These are phyloP conservation scores for Citrus maxima DNA, from an alignment of 345 rosid species.

Conservation along the genomic window DNA sequence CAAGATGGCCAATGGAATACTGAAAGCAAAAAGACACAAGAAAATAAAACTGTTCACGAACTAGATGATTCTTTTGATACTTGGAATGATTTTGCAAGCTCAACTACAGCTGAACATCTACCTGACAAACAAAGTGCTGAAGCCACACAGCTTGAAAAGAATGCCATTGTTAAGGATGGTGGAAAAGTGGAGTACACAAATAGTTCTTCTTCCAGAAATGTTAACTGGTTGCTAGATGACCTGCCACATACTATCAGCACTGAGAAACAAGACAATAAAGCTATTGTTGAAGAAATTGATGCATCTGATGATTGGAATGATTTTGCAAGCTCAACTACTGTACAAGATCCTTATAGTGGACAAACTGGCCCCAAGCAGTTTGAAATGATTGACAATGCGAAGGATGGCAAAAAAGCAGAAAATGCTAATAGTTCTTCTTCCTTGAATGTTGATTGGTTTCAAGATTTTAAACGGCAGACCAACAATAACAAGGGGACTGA, in stretches of 20 bases:
- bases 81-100: conserved; percentile 75
- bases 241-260: conserved; percentile 35
- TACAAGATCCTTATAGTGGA: conserved; percentile 31
- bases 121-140: conserved; percentile 2
- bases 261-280: conserved; percentile 21
- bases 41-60: conserved; percentile 25
- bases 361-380: conserved; percentile 24
- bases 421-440: conserved; percentile 10
- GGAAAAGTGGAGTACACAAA: conserved; percentile 5
- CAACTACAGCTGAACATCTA: conserved; percentile 39
- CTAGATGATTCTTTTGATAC: conserved; percentile 44
- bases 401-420: conserved; percentile 15
- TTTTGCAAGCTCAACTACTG: conserved; percentile 55
- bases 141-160: not conserved
- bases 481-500: conserved; percentile 26
- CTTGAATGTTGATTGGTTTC: conserved; percentile 21
- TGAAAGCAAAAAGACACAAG: conserved; percentile 21
- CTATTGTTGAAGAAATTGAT: conserved; percentile 42
- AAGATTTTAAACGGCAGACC: conserved; percentile 35
- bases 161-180: not conserved
- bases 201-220: not conserved
- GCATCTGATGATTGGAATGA: conserved; percentile 66
- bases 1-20: conserved; percentile 35
- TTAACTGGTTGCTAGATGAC: conserved; percentile 25
- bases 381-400: conserved; percentile 13